Conservation (phyloP, 2,329 filamentous ascomycete genomes). For the Claviceps cyperi region DNA sequence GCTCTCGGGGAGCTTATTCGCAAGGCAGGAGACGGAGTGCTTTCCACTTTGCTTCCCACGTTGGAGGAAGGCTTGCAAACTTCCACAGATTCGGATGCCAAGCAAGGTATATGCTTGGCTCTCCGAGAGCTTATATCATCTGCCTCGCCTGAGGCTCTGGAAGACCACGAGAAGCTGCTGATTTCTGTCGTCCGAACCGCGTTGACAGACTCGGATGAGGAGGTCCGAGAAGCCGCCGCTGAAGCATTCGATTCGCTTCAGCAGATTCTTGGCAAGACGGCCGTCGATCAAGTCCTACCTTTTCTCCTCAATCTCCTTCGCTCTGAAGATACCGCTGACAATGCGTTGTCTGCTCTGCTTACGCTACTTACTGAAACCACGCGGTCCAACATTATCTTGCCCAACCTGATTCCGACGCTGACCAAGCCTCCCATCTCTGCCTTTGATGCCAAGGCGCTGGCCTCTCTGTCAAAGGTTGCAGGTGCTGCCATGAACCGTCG, state of each 20-base stretch:
- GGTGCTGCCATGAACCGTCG: constrained; percentile 81
- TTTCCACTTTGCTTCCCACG: constrained; percentile 76
- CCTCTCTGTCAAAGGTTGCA: constrained; percentile 84
- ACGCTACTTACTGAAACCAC: constrained; percentile 89
- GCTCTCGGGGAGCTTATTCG: constrained; percentile 91
- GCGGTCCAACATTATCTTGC: constrained; percentile 88
- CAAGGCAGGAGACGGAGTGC: constrained; percentile 86
- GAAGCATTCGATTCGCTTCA: constrained; percentile 95
- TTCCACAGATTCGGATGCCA: constrained; percentile 81
- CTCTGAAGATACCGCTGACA: constrained; percentile 73
- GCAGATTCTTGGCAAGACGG: constrained; percentile 83
- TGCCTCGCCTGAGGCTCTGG: constrained; percentile 73
- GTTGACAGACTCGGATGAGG: constrained; percentile 74
- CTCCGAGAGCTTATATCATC: constrained; percentile 85
- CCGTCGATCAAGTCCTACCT: constrained; percentile 88
- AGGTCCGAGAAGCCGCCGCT: constrained; percentile 88
- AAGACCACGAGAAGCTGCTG: constrained; percentile 88
- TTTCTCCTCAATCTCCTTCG: constrained; percentile 82
- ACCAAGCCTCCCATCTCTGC: constrained; percentile 79
- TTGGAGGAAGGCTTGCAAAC: constrained; percentile 81
- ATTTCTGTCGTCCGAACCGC: constrained; percentile 90
- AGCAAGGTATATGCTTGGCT: constrained; percentile 94
- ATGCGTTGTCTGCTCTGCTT: constrained; percentile 80
- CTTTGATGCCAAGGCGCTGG: constrained; percentile 90
- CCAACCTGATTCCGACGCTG: constrained; percentile 87